These are phyloP conservation scores for Sarocladiaceae sp. DNA, from an alignment of 2,329 filamentous ascomycete species.

Conservation along the genomic window DNA sequence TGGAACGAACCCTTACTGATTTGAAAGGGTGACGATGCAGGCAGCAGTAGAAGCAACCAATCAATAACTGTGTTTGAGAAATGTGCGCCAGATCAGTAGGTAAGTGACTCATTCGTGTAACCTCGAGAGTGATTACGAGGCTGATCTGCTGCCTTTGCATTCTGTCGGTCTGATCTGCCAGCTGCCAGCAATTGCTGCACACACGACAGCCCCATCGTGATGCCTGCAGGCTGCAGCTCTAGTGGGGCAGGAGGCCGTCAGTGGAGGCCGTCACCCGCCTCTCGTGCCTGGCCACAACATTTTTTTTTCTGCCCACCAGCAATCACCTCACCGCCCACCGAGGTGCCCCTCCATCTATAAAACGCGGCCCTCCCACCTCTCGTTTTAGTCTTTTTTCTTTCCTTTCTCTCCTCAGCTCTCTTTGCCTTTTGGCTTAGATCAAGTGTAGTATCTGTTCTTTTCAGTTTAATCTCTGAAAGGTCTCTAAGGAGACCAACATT, in stretches of 20 bases:
- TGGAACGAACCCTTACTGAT: slow-evolving; percentile 7
- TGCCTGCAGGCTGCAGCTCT: too few species aligned
- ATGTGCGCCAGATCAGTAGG: neutral
- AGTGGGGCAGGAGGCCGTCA: slow-evolving; percentile 5
- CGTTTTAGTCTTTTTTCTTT: slow-evolving; percentile 18
- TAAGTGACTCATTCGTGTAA: too few species aligned
- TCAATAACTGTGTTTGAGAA: neutral
- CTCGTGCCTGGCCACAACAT: neutral
- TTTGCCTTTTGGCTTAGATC: slow-evolving; percentile 70
- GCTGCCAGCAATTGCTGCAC: too few species aligned
- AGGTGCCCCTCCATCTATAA: slow-evolving; percentile 16
- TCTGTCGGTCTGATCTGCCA: neutral
- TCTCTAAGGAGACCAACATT: slow-evolving; percentile 63
- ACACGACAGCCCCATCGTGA: slow-evolving; percentile 1
- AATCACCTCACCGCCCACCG: slow-evolving; percentile 20
- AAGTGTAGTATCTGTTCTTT: slow-evolving; percentile 97
- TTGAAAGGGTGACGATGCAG: neutral
- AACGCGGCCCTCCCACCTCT: slow-evolving; percentile 9
- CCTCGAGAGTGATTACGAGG: neutral
- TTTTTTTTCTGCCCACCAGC: slow-evolving; percentile 20
- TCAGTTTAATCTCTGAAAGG: slow-evolving; percentile 95
- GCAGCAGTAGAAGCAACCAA: slow-evolving; percentile 1
- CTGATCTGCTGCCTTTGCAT: neutral
- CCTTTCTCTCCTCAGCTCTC: slow-evolving; percentile 34
- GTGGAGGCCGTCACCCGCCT: neutral